Evolutionary conservation across 2,329 filamentous ascomycete species (phyloP).

Genomic region (Arthrobotrys musiformis): DNA sequence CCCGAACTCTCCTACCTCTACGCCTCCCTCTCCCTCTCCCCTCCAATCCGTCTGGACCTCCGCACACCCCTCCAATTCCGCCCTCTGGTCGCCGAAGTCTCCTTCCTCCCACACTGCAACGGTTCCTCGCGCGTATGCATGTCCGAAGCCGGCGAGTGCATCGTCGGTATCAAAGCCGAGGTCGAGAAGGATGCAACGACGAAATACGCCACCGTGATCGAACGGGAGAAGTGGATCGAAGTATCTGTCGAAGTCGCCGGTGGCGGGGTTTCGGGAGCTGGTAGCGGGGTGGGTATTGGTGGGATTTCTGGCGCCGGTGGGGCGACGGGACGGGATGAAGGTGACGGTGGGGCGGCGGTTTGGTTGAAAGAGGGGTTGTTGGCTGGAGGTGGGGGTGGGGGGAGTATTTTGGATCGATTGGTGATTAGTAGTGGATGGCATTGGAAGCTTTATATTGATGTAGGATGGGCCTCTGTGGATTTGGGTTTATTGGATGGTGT

Average conservation of each 20-base stretch:
- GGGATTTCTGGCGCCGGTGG: slow-evolving; percentile 57
- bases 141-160: slow-evolving; percentile 92
- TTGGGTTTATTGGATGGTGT: slow-evolving; percentile 39
- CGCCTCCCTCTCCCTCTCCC: slow-evolving; percentile 80
- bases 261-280: slow-evolving; percentile 79
- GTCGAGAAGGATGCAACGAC: slow-evolving; percentile 74
- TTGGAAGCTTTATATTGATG: slow-evolving; percentile 96
- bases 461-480: slow-evolving; percentile 65
- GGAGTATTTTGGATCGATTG: slow-evolving; percentile 71
- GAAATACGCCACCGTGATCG: slow-evolving; percentile 62
- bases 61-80: slow-evolving; percentile 87
- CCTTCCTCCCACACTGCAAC: slow-evolving; percentile 87
- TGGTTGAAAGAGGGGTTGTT: slow-evolving; percentile 54
- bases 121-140: slow-evolving; percentile 94
- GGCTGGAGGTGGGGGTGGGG: slow-evolving; percentile 28
- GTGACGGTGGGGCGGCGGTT: slow-evolving; percentile 50
- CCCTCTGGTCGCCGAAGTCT: slow-evolving; percentile 87
- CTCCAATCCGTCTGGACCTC: slow-evolving; percentile 89
- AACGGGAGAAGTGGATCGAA: slow-evolving; percentile 78
- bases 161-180: slow-evolving; percentile 95
- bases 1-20: slow-evolving; percentile 97
- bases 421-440: slow-evolving; percentile 92
- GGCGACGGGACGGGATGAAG: slow-evolving; percentile 45
- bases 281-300: slow-evolving; percentile 43
- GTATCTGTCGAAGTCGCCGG: slow-evolving; percentile 92